phyloP scores from a whole-genome alignment of 129 eudicot genomes.

The Centella asiatica region DNA sequence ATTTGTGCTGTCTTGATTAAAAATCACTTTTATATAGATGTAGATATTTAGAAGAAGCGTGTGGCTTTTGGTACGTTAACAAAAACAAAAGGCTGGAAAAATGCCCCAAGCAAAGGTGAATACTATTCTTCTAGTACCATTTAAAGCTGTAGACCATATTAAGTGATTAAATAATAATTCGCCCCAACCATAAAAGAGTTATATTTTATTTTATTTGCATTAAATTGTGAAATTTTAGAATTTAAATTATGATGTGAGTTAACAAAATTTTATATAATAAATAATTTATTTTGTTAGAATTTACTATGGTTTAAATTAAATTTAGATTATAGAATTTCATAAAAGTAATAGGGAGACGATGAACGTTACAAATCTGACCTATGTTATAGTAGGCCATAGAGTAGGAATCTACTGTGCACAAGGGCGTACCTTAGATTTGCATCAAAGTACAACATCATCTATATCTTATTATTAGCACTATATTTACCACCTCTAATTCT shows the following conservation, averaged over 20 bases:
- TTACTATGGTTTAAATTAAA: too few relatives aligned
- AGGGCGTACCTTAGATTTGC: constrained; percentile 3
- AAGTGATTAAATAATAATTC: too few relatives aligned
- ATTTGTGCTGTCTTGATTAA: too few relatives aligned
- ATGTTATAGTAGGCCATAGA: neutral
- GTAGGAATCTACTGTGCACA: constrained; percentile 11
- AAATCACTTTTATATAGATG: neutral
- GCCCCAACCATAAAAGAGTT: too few relatives aligned
- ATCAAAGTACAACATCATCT: constrained; percentile 7
- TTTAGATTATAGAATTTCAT: too few relatives aligned
- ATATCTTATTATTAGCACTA: neutral
- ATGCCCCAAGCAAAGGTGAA: neutral
- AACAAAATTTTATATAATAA: too few relatives aligned
- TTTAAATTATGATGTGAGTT: too few relatives aligned
- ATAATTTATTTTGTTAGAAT: too few relatives aligned
- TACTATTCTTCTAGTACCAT: neutral
- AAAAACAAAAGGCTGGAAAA: neutral
- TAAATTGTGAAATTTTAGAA: too few relatives aligned
- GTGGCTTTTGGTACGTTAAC: neutral
- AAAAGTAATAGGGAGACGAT: neutral
- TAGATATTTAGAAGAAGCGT: neutral
- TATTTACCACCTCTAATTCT: neutral
- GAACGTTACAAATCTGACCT: neutral
- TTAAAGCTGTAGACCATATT: neutral
- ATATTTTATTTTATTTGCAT: too few relatives aligned